A percentile compares a stretch with the other conserved stretches of the same genome.
Evolutionary conservation across 2,329 filamentous ascomycete species (phyloP).

Genomic region (Zymoseptoria ardabiliae): DNA sequence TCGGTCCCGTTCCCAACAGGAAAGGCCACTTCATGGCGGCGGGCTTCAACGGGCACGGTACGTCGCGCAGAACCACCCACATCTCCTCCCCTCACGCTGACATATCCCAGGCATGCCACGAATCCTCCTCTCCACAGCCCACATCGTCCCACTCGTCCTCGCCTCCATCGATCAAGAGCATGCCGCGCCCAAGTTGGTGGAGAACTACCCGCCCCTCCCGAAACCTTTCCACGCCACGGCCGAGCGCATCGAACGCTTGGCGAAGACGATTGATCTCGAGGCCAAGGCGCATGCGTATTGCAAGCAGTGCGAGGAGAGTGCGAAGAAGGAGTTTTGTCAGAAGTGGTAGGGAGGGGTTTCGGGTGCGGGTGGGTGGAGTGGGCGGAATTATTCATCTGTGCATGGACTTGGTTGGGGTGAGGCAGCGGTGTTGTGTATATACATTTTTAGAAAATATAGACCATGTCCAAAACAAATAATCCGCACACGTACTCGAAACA

Average conservation of each 20-base stretch:
- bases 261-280: slow-evolving; percentile 10
- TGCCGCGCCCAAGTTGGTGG: slow-evolving; percentile 15
- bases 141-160: slow-evolving; percentile 23
- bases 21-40: slow-evolving; percentile 23
- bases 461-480: background rate
- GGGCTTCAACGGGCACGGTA: slow-evolving; percentile 23
- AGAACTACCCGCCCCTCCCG: slow-evolving; percentile 22
- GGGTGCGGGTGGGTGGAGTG: no score
- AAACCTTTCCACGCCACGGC: slow-evolving; percentile 25
- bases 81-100: background rate
- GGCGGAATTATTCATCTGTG: background rate
- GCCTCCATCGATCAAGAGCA: slow-evolving; percentile 17
- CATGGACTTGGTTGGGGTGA: background rate
- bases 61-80: background rate
- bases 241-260: slow-evolving; percentile 21
- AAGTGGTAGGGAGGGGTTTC: background rate
- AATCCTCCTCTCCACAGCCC: slow-evolving; percentile 26
- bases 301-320: slow-evolving; percentile 8
- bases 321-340: slow-evolving; percentile 14
- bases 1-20: slow-evolving; percentile 22
- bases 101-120: slow-evolving; percentile 26
- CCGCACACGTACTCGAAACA: background rate
- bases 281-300: slow-evolving; percentile 12
- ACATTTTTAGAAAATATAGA: slow-evolving; percentile 2
- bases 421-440: no score